A percentile compares a stretch with the other conserved stretches of the same genome.
These are phyloP conservation scores for Aegle marmelos DNA, from an alignment of 345 rosid genomes.

Conservation along the genomic window DNA sequence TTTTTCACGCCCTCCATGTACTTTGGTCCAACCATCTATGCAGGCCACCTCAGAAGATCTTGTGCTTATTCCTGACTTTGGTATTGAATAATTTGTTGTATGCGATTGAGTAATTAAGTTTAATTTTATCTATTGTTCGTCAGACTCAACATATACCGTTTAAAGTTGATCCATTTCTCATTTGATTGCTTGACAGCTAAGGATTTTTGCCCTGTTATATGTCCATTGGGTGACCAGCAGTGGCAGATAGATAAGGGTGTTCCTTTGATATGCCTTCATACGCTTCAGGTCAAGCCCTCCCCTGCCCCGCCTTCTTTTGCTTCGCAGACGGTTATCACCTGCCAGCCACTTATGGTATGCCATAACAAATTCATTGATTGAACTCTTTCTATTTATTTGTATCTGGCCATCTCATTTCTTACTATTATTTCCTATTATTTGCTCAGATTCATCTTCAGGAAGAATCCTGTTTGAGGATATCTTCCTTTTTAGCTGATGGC, in stretches of 20 bases:
- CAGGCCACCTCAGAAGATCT: constrained; percentile 39
- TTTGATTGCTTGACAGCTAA: constrained; percentile 45
- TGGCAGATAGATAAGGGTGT: constrained; percentile 58
- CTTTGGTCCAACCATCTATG: constrained; percentile 93
- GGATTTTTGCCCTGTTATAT: constrained; percentile 83
- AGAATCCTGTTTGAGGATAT: constrained; percentile 93
- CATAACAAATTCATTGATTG: constrained; percentile 6
- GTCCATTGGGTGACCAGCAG: constrained; percentile 71
- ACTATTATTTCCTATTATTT: constrained; percentile 17
- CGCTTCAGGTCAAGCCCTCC: constrained; percentile 92
- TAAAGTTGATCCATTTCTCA: neutral
- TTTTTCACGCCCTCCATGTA: constrained; percentile 78
- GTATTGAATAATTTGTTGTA: constrained; percentile 32
- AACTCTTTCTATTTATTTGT: constrained; percentile 1
- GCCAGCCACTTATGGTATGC: constrained; percentile 92
- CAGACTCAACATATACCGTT: neutral
- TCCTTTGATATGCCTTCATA: constrained; percentile 77
- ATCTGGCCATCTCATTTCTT: constrained; percentile 9
- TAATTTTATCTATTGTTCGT: neutral
- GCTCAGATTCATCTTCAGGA: constrained; percentile 90
- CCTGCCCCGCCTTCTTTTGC: constrained; percentile 83
- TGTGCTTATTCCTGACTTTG: constrained; percentile 69
- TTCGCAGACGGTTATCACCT: constrained; percentile 75
- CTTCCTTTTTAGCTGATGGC: constrained; percentile 95
- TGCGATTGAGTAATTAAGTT: neutral